Evolutionary conservation across 495 filamentous ascomycete genomes (phyloP), one percentile per base, ranked within the genome.

Genomic region (Hypoxylon lienhwacheense): DNA sequence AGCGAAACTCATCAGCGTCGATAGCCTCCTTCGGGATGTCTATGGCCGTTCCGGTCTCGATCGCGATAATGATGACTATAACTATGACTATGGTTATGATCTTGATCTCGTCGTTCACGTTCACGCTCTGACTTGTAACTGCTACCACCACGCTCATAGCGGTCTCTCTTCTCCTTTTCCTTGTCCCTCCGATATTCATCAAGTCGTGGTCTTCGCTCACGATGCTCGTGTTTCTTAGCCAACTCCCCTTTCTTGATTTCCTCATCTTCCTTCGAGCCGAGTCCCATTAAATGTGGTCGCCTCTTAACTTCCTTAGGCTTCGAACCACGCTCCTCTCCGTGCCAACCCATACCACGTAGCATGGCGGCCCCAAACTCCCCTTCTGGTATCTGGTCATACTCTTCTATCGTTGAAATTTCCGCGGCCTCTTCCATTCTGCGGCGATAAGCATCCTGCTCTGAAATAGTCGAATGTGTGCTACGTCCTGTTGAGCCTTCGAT

Each of bases 321-420:
- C 5, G 67, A 48, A 42, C 78, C 61, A 25, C 81, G 77, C 65
- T 80, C 78, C 50, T 92, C 82, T 1, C 91, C 92, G 51, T 96
- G 89, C 92, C 91, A 97, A 3, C 93, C 93, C 84, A 96, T 95
- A 7, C 90, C 89, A 5, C 89, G 81, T 19, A 99, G 78, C 41
- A 97, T 71, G 2, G 89, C 89, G 16, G 88, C 85, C 24, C 92
- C 93, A 61, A 97, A 99, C 50, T 95, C 89, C 52, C 97, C 93
- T 26, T 97, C 89, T 0, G 95, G 92, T 7, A 96, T 81, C 3
- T 85, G 82, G 20, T 82, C 85, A 70, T 99, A 99, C 59, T 92
- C 89, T 35, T 90, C 89, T 16, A 93, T 73, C 0, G 81, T 85
- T 2, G 90, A 84, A 11, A 82, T 71, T 16, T 90, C 86, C 0